phyloP scores from a whole-genome alignment of 495 filamentous ascomycete genomes.

The Talaromyces trachyspermus region DNA sequence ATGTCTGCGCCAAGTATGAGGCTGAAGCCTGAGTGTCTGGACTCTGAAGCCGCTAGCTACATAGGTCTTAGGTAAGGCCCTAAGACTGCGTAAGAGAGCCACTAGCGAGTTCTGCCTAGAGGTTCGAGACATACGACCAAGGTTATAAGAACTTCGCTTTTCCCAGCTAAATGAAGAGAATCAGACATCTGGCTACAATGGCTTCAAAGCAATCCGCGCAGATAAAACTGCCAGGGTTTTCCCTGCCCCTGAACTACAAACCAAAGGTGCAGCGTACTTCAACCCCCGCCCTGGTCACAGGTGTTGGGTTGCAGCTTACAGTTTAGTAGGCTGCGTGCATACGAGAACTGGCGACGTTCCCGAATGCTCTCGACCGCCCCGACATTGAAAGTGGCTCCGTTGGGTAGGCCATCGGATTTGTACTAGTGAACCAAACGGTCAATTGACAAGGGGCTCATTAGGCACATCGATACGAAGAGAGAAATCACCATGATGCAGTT shows the following conservation, averaged over 20 bases:
- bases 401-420: neutral
- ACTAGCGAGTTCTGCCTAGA: too few relatives aligned
- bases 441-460: neutral
- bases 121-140: too few relatives aligned
- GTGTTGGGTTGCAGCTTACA: neutral
- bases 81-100: too few relatives aligned
- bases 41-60: too few relatives aligned
- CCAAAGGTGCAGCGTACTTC: neutral
- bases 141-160: too few relatives aligned
- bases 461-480: slow-evolving; percentile 14
- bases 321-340: neutral
- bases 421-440: neutral
- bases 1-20: too few relatives aligned
- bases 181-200: neutral
- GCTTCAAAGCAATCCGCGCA: neutral
- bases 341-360: neutral
- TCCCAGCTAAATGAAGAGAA: too few relatives aligned
- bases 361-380: neutral
- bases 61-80: too few relatives aligned
- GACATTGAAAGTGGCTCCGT: neutral
- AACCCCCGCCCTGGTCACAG: neutral
- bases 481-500: slow-evolving; percentile 31
- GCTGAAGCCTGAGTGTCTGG: too few relatives aligned
- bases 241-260: neutral
- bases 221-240: neutral